Base-by-base conservation (phyloP, 2,329 filamentous ascomycete species). In the Thielaviopsis populi region DNA sequence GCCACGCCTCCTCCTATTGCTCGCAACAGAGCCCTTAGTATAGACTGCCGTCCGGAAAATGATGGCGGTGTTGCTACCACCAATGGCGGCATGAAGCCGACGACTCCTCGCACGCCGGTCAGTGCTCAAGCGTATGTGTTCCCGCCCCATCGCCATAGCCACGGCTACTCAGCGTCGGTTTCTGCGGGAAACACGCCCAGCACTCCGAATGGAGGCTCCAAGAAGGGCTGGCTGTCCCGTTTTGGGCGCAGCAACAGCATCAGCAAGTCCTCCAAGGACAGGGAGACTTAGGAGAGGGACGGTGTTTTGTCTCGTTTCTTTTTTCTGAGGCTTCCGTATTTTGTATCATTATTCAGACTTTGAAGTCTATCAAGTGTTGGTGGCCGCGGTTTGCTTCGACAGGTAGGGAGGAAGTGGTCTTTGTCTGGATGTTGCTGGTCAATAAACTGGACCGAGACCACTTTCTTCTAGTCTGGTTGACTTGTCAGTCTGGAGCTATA, bases 1-100 rank as follows among this genome's bases (percentile, higher is more conserved):
- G 78, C 79, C 0, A 83, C 81, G 7, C 81, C 81, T 2, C 81
- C 81, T 3, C 81, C 81, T 1, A 83, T 83, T 61, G 71, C 78
- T 73, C 75, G 80, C 17, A 79, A 77, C 61, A 72, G 67, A 27
- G 64, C 53, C 15, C 54, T 63, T 37, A 68, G 67, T 37, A 63
- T 64, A 41, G 60, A 63, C 43, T 62, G 46, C n/a, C 41, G 50
- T 2, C 27, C 54, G 2, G 65, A 59, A 19, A 4, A 19, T 15
- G 37, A 43, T 24, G 19, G 48, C 24, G 33, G 63, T 46, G 63
- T 48, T 46, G 22, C 37, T 13, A 59, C 46, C 30, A 42, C 37
- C 2, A 43, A 65, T 30, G 24, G 37, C 46, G 15, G 22, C 41
- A 43, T 33, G 15, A 40, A 41, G 33, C 59, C 48, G 27, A 56